These are phyloP conservation scores for Metschnikowia continentalis DNA, from an alignment of 805 yeast genomes.

Conservation along the genomic window DNA sequence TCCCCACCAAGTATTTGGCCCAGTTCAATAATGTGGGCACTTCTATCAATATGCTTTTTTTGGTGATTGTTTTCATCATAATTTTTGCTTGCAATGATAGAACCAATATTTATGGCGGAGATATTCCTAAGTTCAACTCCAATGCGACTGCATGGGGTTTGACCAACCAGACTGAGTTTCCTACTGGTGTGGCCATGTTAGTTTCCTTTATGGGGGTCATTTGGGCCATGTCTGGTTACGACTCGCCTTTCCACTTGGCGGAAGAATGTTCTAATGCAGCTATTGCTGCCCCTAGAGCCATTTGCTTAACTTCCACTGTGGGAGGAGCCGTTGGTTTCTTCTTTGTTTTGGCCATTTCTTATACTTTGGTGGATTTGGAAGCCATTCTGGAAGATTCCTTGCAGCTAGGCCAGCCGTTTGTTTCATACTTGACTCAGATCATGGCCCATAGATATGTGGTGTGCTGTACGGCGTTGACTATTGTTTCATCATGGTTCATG, in stretches of 20 bases:
- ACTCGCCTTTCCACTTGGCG: conserved; percentile 70
- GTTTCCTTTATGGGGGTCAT: conserved; percentile 58
- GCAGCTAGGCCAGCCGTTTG: conserved; percentile 58
- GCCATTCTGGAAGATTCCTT: conserved; percentile 44
- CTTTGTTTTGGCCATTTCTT: conserved; percentile 57
- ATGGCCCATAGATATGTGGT: conserved; percentile 38
- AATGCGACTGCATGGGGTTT: conserved; percentile 51
- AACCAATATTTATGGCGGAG: conserved; percentile 25
- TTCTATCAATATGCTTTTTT: conserved; percentile 43
- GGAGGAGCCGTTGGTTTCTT: conserved; percentile 57
- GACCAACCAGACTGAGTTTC: conserved; percentile 57
- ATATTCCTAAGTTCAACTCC: conserved; percentile 45
- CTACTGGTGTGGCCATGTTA: conserved; percentile 55
- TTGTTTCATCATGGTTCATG: conserved; percentile 45
- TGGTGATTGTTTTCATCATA: conserved; percentile 50
- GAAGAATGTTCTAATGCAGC: conserved; percentile 68
- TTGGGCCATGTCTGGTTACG: conserved; percentile 75
- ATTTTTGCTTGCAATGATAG: conserved; percentile 52
- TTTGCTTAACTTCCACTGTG: conserved; percentile 51
- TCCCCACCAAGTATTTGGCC: conserved; percentile 55
- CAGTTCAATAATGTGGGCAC: conserved; percentile 49
- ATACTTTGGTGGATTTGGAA: conserved; percentile 51
- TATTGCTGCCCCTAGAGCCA: conserved; percentile 63
- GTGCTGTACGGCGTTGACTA: conserved; percentile 42
- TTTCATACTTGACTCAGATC: conserved; percentile 49